Evolutionary conservation across 2,329 filamentous ascomycete species (phyloP), one percentile per base, ranked within the genome.

Genomic region (Penicillium sp.): DNA sequence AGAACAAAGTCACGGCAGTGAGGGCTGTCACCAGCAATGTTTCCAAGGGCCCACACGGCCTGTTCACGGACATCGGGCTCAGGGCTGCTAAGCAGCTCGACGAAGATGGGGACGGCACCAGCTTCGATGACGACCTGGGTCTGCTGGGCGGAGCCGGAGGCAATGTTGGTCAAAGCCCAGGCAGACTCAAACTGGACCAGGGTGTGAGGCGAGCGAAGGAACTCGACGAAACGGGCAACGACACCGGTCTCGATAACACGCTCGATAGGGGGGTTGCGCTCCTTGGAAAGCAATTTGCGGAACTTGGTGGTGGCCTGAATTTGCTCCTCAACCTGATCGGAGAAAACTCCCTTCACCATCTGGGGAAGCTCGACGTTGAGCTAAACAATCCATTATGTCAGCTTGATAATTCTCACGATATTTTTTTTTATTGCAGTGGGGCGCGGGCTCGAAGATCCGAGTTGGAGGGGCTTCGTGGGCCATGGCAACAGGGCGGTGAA

Each of bases 161-260:
- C 94, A 78, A 99, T 99, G 83, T 99, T 99, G 82, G 94, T 99
- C 73, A 99, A 82, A 63, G 94, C 94, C 94, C 94, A 99, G 43
- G 94, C 94, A 71, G 94, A 94, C 83, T 99, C 94, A 75, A 99
- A 99, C 79, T 99, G 94, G 56, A 99, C 94, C 49, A 99, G 86
- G 35, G 94, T 97, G 79, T 99, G 94, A 64, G 94, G 94, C 56
- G 94, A 99, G 75, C 91, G 90, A 61, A 99, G 88, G 80, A 99
- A 99, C 78, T 97, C 92, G 78, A 99, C 94, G 73, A 99, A 99
- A 74, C 94, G 90, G 82, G 87, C 89, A 67, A 99, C 94, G 64
- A 99, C 94, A 72, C 94, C 94, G 59, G 94, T 97, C 85, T 97
- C 96, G 79, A 99, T 99, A 68, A 99, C 94, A 75, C 95, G 92